phyloP scores from a whole-genome alignment of 371 early-diverging fungal species.

The Blastocladiella emersonii region DNA sequence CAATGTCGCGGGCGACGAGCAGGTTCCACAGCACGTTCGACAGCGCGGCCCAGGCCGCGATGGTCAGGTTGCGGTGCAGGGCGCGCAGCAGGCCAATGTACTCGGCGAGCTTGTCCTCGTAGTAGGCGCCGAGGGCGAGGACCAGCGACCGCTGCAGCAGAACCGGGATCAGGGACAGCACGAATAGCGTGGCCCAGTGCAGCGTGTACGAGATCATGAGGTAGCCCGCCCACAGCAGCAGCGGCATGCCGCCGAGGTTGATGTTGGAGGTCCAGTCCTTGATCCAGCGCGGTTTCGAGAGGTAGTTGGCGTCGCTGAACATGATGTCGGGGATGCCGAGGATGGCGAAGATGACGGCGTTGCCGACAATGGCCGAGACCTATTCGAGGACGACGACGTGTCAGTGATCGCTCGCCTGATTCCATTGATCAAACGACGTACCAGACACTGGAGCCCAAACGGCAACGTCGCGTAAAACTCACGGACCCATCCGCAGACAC shows the following conservation, averaged over 20 bases:
- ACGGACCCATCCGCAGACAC: too few relatives aligned
- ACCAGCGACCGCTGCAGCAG: background rate
- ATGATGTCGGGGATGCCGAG: constrained; percentile 2
- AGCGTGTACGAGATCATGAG: background rate
- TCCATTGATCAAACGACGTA: too few relatives aligned
- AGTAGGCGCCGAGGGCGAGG: background rate
- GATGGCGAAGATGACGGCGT: constrained; percentile 4
- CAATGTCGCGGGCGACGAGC: too few relatives aligned
- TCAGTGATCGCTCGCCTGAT: too few relatives aligned
- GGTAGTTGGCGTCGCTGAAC: background rate
- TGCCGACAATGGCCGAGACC: constrained; percentile 4
- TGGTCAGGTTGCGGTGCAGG: too few relatives aligned
- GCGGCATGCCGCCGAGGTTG: constrained; percentile 4
- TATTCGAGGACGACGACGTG: background rate
- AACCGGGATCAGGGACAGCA: background rate
- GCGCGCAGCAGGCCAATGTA: too few relatives aligned
- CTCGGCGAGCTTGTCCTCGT: background rate
- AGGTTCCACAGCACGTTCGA: too few relatives aligned
- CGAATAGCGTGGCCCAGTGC: background rate
- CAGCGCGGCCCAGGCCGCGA: too few relatives aligned
- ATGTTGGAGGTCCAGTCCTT: constrained; percentile 2
- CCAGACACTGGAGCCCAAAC: too few relatives aligned
- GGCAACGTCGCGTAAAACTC: too few relatives aligned
- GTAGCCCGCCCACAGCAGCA: constrained; percentile 5
- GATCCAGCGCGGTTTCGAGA: background rate